Conservation (phyloP, 306 rosid genomes). For the Ormosia semicastrata region DNA sequence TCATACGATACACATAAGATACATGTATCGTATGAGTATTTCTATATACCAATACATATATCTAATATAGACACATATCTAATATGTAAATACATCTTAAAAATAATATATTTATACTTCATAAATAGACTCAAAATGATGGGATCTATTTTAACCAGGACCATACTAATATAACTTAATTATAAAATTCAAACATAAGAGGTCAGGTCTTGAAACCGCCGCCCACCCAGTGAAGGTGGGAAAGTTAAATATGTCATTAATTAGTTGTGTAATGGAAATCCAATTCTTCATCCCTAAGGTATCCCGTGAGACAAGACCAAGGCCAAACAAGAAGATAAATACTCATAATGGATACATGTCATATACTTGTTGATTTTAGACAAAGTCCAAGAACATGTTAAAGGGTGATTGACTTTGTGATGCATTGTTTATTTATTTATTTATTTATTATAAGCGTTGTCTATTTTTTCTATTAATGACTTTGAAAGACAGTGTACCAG, state of each 20-base stretch:
- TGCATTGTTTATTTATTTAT: neutral
- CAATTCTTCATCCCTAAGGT: constrained; percentile 25
- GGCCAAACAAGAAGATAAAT: neutral
- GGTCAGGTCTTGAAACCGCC: neutral
- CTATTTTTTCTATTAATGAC: neutral
- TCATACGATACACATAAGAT: no score
- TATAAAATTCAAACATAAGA: neutral
- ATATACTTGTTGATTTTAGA: constrained; percentile 19
- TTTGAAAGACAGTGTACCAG: neutral
- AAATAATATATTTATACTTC: no score
- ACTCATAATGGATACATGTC: neutral
- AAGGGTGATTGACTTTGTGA: constrained; percentile 4
- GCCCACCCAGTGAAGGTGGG: neutral
- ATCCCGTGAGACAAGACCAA: neutral
- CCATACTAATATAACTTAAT: no score
- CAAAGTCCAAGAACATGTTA: neutral
- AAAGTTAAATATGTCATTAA: neutral
- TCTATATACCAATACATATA: no score
- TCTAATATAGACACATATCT: no score
- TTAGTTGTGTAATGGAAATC: neutral
- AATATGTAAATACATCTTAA: no score
- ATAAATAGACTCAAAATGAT: no score
- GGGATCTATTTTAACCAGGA: no score
- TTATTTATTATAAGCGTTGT: no score
- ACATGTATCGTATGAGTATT: no score